These are phyloP conservation scores for Tulasnella sp. DNA, from an alignment of 768 basidiomycete genomes.

Conservation along the genomic window DNA sequence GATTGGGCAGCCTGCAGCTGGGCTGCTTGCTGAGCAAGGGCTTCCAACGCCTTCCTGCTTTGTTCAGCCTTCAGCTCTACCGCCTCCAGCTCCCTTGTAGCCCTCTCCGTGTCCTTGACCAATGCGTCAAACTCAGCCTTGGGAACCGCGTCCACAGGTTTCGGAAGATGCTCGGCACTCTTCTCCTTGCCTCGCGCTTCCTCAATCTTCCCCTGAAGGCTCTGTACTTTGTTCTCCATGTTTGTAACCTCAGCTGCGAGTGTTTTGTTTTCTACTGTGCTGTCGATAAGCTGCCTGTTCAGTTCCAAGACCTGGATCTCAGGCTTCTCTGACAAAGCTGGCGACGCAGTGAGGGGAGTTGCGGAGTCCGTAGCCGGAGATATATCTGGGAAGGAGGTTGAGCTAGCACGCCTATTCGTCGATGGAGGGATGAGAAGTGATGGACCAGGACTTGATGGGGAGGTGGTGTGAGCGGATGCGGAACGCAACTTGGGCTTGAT, in stretches of 20 bases:
- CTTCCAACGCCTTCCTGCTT: slow-evolving; percentile 2
- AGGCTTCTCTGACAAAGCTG: not conserved
- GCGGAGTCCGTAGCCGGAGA: not conserved
- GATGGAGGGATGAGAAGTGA: slow-evolving; percentile 7
- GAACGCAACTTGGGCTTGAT: slow-evolving; percentile 5
- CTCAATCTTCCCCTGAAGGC: not conserved
- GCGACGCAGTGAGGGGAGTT: not conserved
- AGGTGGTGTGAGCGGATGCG: slow-evolving; percentile 9
- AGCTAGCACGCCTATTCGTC: not conserved
- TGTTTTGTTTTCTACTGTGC: slow-evolving; percentile 13
- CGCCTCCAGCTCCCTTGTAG: slow-evolving; percentile 10
- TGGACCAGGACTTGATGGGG: not conserved
- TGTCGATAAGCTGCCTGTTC: slow-evolving; percentile 6
- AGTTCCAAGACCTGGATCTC: slow-evolving; percentile 10
- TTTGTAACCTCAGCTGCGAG: not conserved
- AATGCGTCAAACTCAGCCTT: slow-evolving; percentile 14
- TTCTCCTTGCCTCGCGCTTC: not conserved
- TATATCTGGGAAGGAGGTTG: not conserved
- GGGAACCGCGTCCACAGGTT: not conserved
- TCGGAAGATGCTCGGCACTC: not conserved
- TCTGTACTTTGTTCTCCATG: slow-evolving; percentile 3
- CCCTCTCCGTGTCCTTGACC: slow-evolving; percentile 7
- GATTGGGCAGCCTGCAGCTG: not conserved
- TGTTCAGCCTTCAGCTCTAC: slow-evolving; percentile 6
- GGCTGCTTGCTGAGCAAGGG: slow-evolving; percentile 3